Conservation (phyloP, 192 early-diverging fungal genomes). For the Phlyctochytrium bullatum region DNA sequence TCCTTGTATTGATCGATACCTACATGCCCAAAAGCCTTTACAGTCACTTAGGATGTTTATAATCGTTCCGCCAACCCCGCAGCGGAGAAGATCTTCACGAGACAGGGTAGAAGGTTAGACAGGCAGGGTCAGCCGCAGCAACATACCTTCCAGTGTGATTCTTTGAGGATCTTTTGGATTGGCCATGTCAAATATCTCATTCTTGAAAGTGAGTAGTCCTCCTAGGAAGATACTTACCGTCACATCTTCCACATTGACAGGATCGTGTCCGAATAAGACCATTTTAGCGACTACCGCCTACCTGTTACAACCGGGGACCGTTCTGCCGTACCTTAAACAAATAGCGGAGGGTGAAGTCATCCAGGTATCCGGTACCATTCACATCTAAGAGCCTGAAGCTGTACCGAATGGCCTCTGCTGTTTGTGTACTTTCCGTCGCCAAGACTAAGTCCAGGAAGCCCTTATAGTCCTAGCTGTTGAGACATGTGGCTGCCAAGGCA, state of each 20-base stretch:
- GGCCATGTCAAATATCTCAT: slow-evolving; percentile 63
- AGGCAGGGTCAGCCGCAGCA: too few species aligned
- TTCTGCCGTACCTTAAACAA: slow-evolving; percentile 42
- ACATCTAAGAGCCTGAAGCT: slow-evolving; percentile 50
- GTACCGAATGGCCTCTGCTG: slow-evolving; percentile 45
- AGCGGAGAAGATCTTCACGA: slow-evolving; percentile 43
- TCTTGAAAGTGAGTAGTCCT: slow-evolving; percentile 18
- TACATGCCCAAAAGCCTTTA: slow-evolving; percentile 31
- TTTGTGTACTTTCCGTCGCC: slow-evolving; percentile 46
- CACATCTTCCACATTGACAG: slow-evolving; percentile 38
- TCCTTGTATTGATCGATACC: background rate
- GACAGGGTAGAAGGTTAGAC: too few species aligned
- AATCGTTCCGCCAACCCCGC: slow-evolving; percentile 51
- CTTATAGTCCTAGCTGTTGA: slow-evolving; percentile 37
- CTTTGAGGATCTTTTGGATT: slow-evolving; percentile 22
- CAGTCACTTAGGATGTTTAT: slow-evolving; percentile 43
- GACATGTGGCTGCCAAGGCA: background rate
- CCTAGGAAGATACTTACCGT: slow-evolving; percentile 31
- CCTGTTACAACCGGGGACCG: background rate
- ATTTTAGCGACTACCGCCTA: slow-evolving; percentile 46
- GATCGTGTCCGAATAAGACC: slow-evolving; percentile 38
- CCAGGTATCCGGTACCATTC: slow-evolving; percentile 40
- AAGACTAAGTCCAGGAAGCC: slow-evolving; percentile 54
- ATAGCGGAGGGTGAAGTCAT: slow-evolving; percentile 38
- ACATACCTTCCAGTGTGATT: slow-evolving; percentile 46